Conservation (phyloP, 1,284 basidiomycete species). For the Irpex sp. region DNA sequence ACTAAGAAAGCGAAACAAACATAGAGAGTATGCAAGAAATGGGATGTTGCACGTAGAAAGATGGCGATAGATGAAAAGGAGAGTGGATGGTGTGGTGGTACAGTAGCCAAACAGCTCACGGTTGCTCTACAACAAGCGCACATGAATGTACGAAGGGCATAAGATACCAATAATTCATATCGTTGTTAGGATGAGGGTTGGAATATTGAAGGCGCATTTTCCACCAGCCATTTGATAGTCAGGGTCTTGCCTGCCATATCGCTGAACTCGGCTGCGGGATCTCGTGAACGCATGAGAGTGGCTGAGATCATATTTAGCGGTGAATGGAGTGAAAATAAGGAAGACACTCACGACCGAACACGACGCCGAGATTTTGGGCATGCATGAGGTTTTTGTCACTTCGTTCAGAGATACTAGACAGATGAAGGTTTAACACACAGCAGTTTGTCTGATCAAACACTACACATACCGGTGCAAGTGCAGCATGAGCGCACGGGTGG, state of each 20-base stretch:
- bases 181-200: conserved; percentile 11
- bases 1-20: background rate
- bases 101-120: background rate
- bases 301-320: conserved; percentile 41
- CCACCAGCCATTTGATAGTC: conserved; percentile 87
- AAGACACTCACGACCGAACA: conserved; percentile 87
- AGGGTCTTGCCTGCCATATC: conserved; percentile 97
- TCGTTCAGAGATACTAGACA: conserved; percentile 60
- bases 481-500: conserved; percentile 76
- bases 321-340: background rate
- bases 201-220: conserved; percentile 75
- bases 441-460: conserved; percentile 16
- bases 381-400: conserved; percentile 88
- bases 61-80: background rate
- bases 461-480: conserved; percentile 72
- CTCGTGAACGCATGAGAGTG: conserved; percentile 87
- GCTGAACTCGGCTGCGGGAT: conserved; percentile 86
- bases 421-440: background rate
- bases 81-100: background rate
- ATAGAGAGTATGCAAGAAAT: background rate
- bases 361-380: conserved; percentile 95
- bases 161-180: conserved; percentile 7
- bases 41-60: background rate
- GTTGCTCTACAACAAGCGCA: background rate
- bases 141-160: background rate